Evolutionary conservation across 331 rosid genomes (phyloP), one percentile per base, ranked within the genome.

Genomic region (Acacia concinna): DNA sequence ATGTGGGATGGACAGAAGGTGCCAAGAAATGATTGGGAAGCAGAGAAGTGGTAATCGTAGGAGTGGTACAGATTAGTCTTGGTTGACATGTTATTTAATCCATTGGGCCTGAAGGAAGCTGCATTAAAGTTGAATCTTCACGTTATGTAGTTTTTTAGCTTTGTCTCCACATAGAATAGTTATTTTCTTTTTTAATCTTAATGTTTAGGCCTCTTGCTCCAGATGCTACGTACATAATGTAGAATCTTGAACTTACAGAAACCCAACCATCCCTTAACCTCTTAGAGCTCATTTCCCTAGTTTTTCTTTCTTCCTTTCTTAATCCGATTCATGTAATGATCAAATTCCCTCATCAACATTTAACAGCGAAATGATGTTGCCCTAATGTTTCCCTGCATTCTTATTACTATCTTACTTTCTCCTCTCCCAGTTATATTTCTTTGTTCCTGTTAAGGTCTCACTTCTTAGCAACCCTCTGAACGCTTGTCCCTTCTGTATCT

Each of bases 401-500:
- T 68, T 34, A 51, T 38, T 72, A 71, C 62, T 37, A 21, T 62
- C 60, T 65, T 51, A 38, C 49, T n/a, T 30, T 78, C 80, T 51
- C 47, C 64, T 41, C 52, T 25, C 10, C 52, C 37, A 75, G 78
- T 67, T 30, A 40, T 49, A 72, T 64, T 81, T 79, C 64, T 76
- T 74, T 79, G 75, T 71, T 68, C 81, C 72, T 34, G 32, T 75
- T 63, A 78, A 78, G 54, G 77, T 63, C 72, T 84, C 71, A 77
- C 77, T 49, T 77, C 85, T 62, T 76, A 78, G 80, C 81, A 62
- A 56, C 86, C 71, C 86, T 77, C 85, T 75, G 17, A 40, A 73
- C 51, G 79, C 80, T 78, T 65, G 6, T 68, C 72, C 90, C 81
- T 88, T 86, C 77, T 1, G 83, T 41, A 78, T 86, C 91, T 89